phyloP scores from a whole-genome alignment of 192 early-diverging fungal genomes.

The Lobosporangium transversale region DNA sequence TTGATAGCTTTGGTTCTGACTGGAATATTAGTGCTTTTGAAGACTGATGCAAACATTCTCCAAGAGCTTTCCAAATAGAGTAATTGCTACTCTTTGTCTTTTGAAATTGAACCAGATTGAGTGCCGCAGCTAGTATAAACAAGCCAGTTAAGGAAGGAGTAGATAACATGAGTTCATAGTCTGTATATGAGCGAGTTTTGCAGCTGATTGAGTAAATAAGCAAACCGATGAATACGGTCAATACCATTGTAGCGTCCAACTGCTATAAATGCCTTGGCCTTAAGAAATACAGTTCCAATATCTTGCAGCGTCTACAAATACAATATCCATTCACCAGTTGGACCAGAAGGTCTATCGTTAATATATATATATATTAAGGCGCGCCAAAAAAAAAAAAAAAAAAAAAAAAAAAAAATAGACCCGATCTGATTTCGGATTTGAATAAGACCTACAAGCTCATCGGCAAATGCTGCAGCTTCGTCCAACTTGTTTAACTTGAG shows the following conservation, averaged over 20 bases:
- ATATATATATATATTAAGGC: too few species aligned
- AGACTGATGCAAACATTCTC: conserved; percentile 19
- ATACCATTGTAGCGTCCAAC: conserved; percentile 34
- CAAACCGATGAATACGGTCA: too few species aligned
- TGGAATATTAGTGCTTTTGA: neutral
- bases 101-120: conserved; percentile 25
- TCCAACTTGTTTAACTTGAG: conserved; percentile 13
- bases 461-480: conserved; percentile 17
- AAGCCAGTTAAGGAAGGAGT: too few species aligned
- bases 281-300: conserved; percentile 31
- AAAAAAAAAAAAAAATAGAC: too few species aligned
- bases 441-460: conserved; percentile 27
- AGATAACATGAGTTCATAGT: too few species aligned
- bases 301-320: conserved; percentile 24
- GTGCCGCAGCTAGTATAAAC: conserved; percentile 26
- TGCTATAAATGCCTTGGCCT: conserved; percentile 28
- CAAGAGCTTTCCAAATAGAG: conserved; percentile 28
- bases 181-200: too few species aligned
- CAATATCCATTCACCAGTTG: neutral
- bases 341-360: too few species aligned
- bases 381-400: too few species aligned
- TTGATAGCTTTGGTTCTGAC: too few species aligned
- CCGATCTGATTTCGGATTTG: too few species aligned
- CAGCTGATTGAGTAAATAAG: too few species aligned
- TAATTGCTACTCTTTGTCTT: conserved; percentile 45